Conservation (phyloP, 805 yeast genomes). For the Myxozyma neglecta region DNA sequence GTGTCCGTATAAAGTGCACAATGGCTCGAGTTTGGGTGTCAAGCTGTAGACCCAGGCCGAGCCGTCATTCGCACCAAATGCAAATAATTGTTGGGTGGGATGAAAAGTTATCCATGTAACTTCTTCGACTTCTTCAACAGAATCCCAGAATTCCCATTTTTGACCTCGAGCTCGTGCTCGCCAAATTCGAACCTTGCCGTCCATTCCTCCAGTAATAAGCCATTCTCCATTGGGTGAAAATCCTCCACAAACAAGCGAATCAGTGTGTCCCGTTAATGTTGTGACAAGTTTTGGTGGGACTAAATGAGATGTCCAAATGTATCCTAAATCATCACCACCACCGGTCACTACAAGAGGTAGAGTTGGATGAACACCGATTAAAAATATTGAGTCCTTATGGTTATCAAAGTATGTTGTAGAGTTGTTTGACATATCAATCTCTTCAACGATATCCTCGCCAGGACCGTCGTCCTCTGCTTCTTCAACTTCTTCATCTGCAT, state of each 20-base stretch:
- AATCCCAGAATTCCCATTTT: constrained; percentile 69
- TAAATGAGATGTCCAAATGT: constrained; percentile 88
- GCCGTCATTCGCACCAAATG: constrained; percentile 90
- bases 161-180: constrained; percentile 75
- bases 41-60: constrained; percentile 91
- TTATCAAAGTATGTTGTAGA: constrained; percentile 85
- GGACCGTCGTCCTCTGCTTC: constrained; percentile 8
- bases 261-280: constrained; percentile 77
- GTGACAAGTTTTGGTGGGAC: constrained; percentile 80
- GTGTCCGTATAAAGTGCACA: constrained; percentile 54
- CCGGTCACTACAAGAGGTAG: constrained; percentile 86
- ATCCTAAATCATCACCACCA: constrained; percentile 90
- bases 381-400: constrained; percentile 84
- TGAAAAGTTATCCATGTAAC: constrained; percentile 80
- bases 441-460: constrained; percentile 6
- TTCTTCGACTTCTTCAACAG: constrained; percentile 86
- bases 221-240: constrained; percentile 81
- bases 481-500: constrained; percentile 1
- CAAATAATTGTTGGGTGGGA: constrained; percentile 77
- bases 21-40: constrained; percentile 53
- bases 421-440: constrained; percentile 80
- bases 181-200: constrained; percentile 76
- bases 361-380: constrained; percentile 78
- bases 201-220: constrained; percentile 91
- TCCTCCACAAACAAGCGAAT: constrained; percentile 80